Evolutionary conservation across 495 filamentous ascomycete genomes (phyloP), one percentile per base, ranked within the genome.

Genomic region (Thozetella sp.): DNA sequence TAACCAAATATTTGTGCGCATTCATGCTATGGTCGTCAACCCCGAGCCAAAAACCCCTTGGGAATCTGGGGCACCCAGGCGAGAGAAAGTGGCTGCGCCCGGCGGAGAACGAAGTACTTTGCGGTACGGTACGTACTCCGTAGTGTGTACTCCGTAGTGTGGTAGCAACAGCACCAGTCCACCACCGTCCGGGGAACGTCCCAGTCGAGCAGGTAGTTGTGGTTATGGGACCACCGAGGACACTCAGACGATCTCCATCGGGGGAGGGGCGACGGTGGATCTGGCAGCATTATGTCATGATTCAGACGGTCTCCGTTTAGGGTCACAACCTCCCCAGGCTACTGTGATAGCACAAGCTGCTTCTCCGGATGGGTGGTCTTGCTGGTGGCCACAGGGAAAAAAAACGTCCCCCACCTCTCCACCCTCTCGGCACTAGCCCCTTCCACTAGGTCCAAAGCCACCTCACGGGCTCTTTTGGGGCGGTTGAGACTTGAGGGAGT

Each of bases 241-340:
- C n/a, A n/a, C 11, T 48, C 43, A n/a, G 43, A 48, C 43, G 43
- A 48, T 20, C 12, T 48, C 11, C 43, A 48, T n/a, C 20, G n/a
- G 43, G 30, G 6, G 15, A 37, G 6, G 6, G 43, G 30, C 30
- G 15, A 37, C 15, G 6, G 30, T 10, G 43, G 10, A 48, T 4
- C 43, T 48, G 43, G 43, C 11, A 4, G 43, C 43, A 48, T 48
- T 48, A 48, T 48, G 43, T 48, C 43, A 48, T 48, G 43, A 20
- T 48, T 48, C 43, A 48, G 43, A 48, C n/a, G 9, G 43, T 20
- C 43, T 48, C 43, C 43, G 43, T 48, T 4, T n/a, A 19, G 20
- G 9, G 43, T 48, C 10, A 48, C 43, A 48, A 48, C n/a, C n/a
- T 48, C 30, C 12, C 20, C 43, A 13, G 6, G 10, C n/a, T n/a